phyloP scores from a whole-genome alignment of 345 rosid genomes.

The Pistacia vera region DNA sequence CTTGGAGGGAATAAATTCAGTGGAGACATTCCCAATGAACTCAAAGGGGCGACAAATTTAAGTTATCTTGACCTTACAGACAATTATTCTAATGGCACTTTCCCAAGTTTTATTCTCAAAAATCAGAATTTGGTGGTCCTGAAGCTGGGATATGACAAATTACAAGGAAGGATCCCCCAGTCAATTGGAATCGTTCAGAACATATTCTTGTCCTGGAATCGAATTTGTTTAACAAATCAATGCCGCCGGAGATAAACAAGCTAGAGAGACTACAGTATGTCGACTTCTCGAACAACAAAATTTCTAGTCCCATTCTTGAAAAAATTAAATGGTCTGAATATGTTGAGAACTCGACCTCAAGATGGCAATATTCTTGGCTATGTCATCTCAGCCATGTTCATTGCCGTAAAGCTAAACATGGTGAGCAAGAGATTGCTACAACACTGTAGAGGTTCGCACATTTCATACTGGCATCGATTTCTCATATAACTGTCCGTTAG shows the following conservation, averaged over 20 bases:
- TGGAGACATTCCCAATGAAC: constrained; percentile 14
- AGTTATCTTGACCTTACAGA: constrained; percentile 5
- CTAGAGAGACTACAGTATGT: neutral
- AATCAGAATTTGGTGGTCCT: neutral
- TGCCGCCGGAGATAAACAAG: neutral
- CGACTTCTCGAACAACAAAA: neutral
- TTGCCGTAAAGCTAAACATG: neutral
- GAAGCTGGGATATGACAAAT: neutral
- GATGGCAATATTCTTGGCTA: neutral
- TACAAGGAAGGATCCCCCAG: too few species aligned
- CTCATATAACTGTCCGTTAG: too few species aligned
- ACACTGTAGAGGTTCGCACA: too few species aligned
- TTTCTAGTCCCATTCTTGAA: neutral
- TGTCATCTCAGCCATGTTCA: neutral
- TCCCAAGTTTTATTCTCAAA: neutral
- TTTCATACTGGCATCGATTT: too few species aligned
- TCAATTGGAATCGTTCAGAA: too few species aligned
- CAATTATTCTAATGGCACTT: neutral
- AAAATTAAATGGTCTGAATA: neutral
- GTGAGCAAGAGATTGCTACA: neutral
- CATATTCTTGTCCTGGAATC: neutral
- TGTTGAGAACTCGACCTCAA: neutral
- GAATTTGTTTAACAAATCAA: neutral
- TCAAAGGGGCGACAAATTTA: constrained; percentile 16
- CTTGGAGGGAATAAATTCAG: constrained; percentile 23